These are phyloP conservation scores for Tulasnella sp. DNA, from an alignment of 768 basidiomycete genomes.

Conservation along the genomic window DNA sequence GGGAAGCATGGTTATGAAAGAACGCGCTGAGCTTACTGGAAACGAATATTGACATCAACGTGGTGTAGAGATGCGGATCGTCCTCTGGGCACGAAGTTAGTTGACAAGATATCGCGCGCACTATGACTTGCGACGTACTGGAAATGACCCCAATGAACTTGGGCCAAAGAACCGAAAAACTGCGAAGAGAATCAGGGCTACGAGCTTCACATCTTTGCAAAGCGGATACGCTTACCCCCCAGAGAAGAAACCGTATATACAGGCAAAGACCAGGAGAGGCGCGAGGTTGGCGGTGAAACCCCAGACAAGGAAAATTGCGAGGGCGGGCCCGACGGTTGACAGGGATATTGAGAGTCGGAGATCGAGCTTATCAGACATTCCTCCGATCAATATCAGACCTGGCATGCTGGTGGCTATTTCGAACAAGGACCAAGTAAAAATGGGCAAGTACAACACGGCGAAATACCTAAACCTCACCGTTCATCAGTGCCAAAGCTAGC, in stretches of 20 bases:
- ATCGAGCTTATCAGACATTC: constrained; percentile 22
- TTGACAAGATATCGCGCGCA: background rate
- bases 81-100: constrained; percentile 6
- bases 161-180: constrained; percentile 26
- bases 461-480: constrained; percentile 3
- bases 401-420: constrained; percentile 16
- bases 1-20: constrained; percentile 42
- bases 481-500: constrained; percentile 21
- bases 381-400: constrained; percentile 21
- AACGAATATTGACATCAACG: constrained; percentile 23
- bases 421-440: background rate
- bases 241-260: constrained; percentile 23
- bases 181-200: background rate
- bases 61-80: constrained; percentile 24
- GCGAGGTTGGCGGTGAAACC: constrained; percentile 18
- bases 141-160: constrained; percentile 26
- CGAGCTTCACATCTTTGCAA: background rate
- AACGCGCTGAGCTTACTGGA: constrained; percentile 8
- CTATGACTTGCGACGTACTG: background rate
- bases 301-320: constrained; percentile 22
- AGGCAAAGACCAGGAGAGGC: constrained; percentile 20
- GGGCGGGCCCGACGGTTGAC: constrained; percentile 18
- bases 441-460: background rate
- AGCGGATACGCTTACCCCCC: background rate
- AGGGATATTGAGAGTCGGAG: constrained; percentile 15